Evolutionary conservation across 768 basidiomycete species (phyloP), one percentile per base, ranked within the genome.

Genomic region (Harrya chromipes): DNA sequence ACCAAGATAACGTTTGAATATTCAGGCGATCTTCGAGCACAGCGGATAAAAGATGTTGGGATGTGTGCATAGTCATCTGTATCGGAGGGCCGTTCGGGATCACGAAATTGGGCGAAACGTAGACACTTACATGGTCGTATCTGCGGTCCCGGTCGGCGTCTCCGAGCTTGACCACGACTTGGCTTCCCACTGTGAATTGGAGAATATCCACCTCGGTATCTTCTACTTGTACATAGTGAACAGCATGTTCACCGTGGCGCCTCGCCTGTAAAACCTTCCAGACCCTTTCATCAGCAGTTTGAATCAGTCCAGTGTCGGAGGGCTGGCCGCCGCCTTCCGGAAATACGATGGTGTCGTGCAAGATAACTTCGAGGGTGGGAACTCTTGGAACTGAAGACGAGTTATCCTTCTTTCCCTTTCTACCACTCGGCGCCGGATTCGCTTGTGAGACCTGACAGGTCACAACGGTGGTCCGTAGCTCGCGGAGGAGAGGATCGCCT

Each of bases 271-370:
- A 63, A 16, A 92, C 84, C 13, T 76, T 69, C 79, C 82, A 84
- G 11, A 64, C 46, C 2, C 55, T 66, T n/a, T 75, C 75, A 56
- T 80, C 73, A 4, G 61, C 54, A 17, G 70, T 73, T 2, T 69
- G 72, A 21, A 68, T 67, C 26, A 90, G 70, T 2, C 89, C 89
- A 21, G 80, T 80, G 60, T 92, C 90, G 0, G 82, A 82, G 1
- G 87, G 85, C 55, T 92, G 90, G 0, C 90, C 90, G 11, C 89
- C 82, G 9, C 87, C 89, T 67, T 90, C 88, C 0, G 90, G 89
- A 63, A 90, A 91, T 40, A 90, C 77, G 12, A 87, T 76, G 0
- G 87, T 90, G 61, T 91, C 90, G 44, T 85, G 82, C 39, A 90
- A 69, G 43, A 83, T 73, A 8, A 91, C 70, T 58, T 88, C 84